Conservation (phyloP, 2,329 filamentous ascomycete genomes). For the Parafenestella ontariensis region DNA sequence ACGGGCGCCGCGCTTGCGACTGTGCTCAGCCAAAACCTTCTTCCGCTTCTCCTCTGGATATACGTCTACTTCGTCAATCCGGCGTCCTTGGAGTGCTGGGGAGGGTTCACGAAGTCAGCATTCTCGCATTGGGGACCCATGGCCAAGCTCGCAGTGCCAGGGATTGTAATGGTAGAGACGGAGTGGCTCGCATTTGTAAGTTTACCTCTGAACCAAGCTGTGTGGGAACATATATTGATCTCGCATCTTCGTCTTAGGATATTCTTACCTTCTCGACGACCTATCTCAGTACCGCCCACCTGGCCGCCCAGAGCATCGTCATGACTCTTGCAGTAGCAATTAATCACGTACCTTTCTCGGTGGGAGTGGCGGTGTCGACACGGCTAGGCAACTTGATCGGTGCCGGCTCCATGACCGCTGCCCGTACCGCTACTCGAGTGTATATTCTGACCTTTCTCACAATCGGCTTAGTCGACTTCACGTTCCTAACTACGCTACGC, state of each 20-base stretch:
- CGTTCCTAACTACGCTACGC: constrained; percentile 37
- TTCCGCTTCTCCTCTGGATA: constrained; percentile 56
- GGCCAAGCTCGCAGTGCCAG: constrained; percentile 87
- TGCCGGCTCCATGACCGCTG: constrained; percentile 42
- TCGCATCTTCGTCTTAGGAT: constrained; percentile 19
- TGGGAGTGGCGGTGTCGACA: constrained; percentile 49
- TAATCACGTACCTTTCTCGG: constrained; percentile 51
- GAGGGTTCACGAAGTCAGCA: constrained; percentile 72
- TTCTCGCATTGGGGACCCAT: constrained; percentile 81
- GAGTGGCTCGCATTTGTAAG: constrained; percentile 45
- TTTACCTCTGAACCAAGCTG: not conserved
- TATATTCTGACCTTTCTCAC: constrained; percentile 44
- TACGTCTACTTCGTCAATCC: constrained; percentile 54
- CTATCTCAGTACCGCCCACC: constrained; percentile 77
- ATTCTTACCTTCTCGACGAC: constrained; percentile 74
- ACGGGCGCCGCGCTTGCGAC: constrained; percentile 60
- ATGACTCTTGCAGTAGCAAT: constrained; percentile 47
- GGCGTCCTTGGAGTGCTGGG: constrained; percentile 65
- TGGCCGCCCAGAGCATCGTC: constrained; percentile 74
- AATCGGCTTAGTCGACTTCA: constrained; percentile 46
- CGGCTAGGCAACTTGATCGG: constrained; percentile 51
- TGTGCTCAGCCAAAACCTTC: constrained; percentile 58
- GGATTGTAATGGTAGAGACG: constrained; percentile 92
- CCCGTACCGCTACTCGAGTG: constrained; percentile 42
- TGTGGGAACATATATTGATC: not conserved